These are phyloP conservation scores for Quercus alba DNA, from an alignment of 306 rosid genomes.

Conservation along the genomic window DNA sequence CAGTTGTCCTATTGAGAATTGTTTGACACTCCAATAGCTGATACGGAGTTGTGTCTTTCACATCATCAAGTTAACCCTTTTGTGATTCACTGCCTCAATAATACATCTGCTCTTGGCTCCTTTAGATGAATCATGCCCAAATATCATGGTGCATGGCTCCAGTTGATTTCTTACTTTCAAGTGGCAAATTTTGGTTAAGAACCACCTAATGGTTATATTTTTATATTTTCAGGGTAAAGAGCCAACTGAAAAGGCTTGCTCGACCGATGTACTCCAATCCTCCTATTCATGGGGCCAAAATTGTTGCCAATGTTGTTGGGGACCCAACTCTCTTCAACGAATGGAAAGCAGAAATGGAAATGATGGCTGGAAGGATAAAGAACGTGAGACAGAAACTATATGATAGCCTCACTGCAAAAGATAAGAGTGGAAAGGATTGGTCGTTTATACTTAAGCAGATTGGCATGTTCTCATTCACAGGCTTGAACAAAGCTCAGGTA, in stretches of 20 bases:
- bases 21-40: background rate
- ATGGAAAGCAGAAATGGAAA: constrained; percentile 97
- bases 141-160: background rate
- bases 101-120: background rate
- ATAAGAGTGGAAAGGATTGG: constrained; percentile 97
- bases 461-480: constrained; percentile 98
- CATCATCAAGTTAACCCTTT: background rate
- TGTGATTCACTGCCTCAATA: background rate
- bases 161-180: background rate
- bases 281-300: constrained; percentile 90
- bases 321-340: constrained; percentile 70
- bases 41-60: background rate
- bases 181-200: constrained; percentile 3
- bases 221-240: constrained; percentile 69
- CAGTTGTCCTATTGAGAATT: no score
- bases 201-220: constrained; percentile 8
- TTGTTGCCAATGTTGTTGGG: constrained; percentile 94
- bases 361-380: constrained; percentile 99
- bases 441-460: constrained; percentile 91
- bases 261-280: constrained; percentile 99
- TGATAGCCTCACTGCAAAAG: constrained; percentile 68
- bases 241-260: constrained; percentile 95
- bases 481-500: constrained; percentile 84
- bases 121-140: background rate
- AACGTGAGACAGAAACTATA: constrained; percentile 79